phyloP scores from a whole-genome alignment of 345 rosid genomes.

The Gossypium ekmanianum region DNA sequence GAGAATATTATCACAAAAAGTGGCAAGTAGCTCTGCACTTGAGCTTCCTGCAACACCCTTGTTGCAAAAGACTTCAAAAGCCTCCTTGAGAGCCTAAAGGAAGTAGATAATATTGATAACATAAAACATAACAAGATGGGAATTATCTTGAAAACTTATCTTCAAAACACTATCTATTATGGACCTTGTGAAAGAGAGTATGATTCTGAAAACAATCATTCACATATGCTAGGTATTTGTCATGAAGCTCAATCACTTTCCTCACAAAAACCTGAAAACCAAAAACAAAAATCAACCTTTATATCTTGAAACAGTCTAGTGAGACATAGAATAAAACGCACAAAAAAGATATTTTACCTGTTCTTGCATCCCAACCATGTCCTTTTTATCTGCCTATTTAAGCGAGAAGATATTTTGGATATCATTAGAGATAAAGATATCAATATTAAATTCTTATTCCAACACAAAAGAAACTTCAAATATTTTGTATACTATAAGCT shows the following conservation, averaged over 20 bases:
- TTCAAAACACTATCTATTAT: constrained; percentile 9
- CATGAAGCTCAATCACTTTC: constrained; percentile 67
- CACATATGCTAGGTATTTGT: constrained; percentile 58
- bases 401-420: neutral
- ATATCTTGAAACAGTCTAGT: neutral
- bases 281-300: constrained; percentile 21
- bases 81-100: constrained; percentile 61
- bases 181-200: constrained; percentile 66
- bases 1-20: constrained; percentile 64
- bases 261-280: constrained; percentile 52
- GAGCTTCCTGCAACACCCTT: constrained; percentile 62
- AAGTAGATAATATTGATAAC: constrained; percentile 3
- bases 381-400: constrained; percentile 34
- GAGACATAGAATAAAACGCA: neutral
- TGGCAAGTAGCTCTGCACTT: constrained; percentile 62
- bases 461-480: neutral
- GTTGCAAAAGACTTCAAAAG: constrained; percentile 70
- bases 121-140: neutral
- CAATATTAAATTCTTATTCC: neutral
- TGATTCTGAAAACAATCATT: constrained; percentile 61
- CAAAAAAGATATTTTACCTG: constrained; percentile 35
- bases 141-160: neutral
- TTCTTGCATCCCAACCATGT: constrained; percentile 40
- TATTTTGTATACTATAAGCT: neutral
- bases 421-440: neutral